Evolutionary conservation across 768 basidiomycete species (phyloP).

Genomic region (Rhizopogon vesiculosus): DNA sequence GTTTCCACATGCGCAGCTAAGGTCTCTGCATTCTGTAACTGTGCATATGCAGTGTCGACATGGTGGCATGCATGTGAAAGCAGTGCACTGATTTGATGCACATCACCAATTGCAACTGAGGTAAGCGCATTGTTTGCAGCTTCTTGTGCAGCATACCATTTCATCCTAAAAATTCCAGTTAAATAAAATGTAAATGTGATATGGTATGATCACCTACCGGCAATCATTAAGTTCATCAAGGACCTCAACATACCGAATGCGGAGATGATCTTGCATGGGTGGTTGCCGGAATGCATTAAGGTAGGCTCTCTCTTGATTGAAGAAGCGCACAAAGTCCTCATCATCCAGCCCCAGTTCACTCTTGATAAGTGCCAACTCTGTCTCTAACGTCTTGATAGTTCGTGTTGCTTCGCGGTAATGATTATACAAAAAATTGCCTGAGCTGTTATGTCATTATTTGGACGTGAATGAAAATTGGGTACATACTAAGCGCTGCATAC

Average conservation of each 20-base stretch:
- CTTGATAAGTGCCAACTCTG: too few species aligned
- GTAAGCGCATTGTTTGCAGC: neutral
- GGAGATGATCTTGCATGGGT: neutral
- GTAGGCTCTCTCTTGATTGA: too few species aligned
- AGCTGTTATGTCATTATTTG: too few species aligned
- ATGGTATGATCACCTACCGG: neutral
- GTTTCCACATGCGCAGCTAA: neutral
- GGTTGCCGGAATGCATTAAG: neutral
- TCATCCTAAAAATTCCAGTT: neutral
- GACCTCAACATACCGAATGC: neutral
- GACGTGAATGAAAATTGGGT: too few species aligned
- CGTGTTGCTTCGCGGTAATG: neutral
- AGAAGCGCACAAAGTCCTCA: too few species aligned
- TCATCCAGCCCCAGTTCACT: too few species aligned
- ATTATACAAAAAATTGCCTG: neutral
- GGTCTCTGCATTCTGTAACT: conserved; percentile 1
- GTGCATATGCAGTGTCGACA: neutral
- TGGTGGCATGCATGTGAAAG: neutral
- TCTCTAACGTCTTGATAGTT: too few species aligned
- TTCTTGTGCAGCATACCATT: too few species aligned
- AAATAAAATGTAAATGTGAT: too few species aligned
- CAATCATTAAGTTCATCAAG: neutral
- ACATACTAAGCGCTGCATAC: conserved; percentile 17
- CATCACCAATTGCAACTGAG: neutral
- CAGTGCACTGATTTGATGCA: neutral